phyloP scores from a whole-genome alignment of 225 moss, liverwort and hornwort genomes.

The Thuidium tamariscinum region DNA sequence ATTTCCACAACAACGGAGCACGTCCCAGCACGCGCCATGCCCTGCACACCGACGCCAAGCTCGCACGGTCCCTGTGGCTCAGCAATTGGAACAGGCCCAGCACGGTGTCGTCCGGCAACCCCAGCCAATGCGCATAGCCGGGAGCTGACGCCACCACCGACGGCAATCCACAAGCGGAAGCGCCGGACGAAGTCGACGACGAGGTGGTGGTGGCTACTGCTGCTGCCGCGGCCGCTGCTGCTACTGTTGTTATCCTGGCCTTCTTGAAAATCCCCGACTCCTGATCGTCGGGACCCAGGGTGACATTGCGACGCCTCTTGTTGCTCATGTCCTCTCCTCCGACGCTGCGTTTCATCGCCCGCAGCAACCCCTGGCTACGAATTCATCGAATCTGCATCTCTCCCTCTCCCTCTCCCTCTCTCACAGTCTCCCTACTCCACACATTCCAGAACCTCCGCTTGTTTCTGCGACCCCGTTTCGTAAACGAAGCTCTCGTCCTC shows the following conservation, averaged over 20 bases:
- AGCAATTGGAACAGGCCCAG: constrained; percentile 58
- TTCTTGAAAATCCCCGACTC: constrained; percentile 28
- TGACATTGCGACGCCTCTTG: constrained; percentile 38
- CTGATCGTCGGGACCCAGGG: constrained; percentile 14
- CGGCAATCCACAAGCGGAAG: neutral
- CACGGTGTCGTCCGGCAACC: constrained; percentile 67
- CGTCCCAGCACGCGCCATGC: constrained; percentile 59
- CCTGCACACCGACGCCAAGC: constrained; percentile 67
- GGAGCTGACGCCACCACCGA: neutral
- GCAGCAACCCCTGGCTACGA: neutral
- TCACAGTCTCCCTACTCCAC: neutral
- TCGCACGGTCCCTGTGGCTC: constrained; percentile 75
- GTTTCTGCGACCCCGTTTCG: neutral
- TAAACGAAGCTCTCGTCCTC: neutral
- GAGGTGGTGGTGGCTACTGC: neutral
- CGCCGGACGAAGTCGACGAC: neutral
- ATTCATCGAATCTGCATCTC: neutral
- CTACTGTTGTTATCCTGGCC: neutral
- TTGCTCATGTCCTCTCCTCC: constrained; percentile 35
- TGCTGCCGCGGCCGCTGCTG: neutral
- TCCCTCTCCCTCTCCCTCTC: neutral
- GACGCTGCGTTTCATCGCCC: constrained; percentile 23
- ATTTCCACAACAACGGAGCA: constrained; percentile 53
- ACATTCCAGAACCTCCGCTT: neutral
- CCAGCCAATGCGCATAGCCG: constrained; percentile 30